Conservation (phyloP, 2,329 filamentous ascomycete species). For the Cladophialophora chaetospira region DNA sequence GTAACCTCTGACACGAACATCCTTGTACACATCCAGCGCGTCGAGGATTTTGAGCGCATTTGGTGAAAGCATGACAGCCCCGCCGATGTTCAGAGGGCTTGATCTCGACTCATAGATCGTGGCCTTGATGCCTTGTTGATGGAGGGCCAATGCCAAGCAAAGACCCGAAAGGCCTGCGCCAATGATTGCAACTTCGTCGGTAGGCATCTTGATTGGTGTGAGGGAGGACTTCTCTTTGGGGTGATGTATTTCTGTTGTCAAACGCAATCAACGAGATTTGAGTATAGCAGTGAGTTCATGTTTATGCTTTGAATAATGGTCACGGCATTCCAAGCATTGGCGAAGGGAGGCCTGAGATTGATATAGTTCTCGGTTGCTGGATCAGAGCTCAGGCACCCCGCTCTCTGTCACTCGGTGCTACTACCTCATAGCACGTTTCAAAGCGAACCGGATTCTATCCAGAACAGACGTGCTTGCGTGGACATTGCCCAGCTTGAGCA, state of each 20-base stretch:
- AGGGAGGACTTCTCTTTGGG: background rate
- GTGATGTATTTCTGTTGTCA: no score
- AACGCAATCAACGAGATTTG: no score
- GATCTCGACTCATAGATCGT: constrained; percentile 56
- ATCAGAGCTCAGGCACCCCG: no score
- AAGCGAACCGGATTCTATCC: no score
- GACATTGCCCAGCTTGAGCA: background rate
- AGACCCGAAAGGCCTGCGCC: constrained; percentile 56
- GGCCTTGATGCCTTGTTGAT: constrained; percentile 53
- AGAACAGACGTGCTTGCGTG: no score
- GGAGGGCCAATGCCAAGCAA: constrained; percentile 57
- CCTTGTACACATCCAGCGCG: constrained; percentile 51
- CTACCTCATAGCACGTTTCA: no score
- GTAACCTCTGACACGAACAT: constrained; percentile 50
- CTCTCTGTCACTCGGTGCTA: no score
- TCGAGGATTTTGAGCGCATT: constrained; percentile 60
- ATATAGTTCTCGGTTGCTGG: no score
- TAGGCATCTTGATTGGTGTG: background rate
- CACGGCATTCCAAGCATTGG: no score
- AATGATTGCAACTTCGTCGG: constrained; percentile 47
- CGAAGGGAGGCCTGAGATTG: no score
- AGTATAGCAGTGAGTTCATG: no score
- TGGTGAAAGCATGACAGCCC: constrained; percentile 62
- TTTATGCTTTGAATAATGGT: no score
- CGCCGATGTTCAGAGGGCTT: constrained; percentile 52